These are phyloP conservation scores for Pseudonitzschia multiseries DNA, from an alignment of 108 stramenopile genomes.

Conservation along the genomic window DNA sequence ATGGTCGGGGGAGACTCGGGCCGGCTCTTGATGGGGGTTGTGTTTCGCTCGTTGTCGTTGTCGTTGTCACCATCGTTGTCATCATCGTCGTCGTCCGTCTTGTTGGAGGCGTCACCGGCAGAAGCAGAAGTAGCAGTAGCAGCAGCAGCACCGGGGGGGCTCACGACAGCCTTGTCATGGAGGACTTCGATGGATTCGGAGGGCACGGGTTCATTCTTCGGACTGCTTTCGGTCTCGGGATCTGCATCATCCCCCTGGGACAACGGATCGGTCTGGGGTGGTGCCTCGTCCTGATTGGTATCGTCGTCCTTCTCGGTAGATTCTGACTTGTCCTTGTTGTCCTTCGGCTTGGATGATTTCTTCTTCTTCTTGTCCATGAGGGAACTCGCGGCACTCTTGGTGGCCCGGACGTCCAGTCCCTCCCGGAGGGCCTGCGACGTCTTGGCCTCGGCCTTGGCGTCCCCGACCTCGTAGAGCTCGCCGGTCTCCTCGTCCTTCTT, in stretches of 20 bases:
- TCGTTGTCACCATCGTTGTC: no score
- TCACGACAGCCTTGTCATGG: conserved; percentile 15
- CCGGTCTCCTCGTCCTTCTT: conserved; percentile 79
- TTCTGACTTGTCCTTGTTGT: background rate
- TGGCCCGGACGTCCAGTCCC: conserved; percentile 84
- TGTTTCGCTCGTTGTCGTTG: background rate
- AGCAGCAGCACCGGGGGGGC: conserved; percentile 1
- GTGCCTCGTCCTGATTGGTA: conserved; percentile 7
- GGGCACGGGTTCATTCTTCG: background rate
- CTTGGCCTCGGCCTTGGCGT: conserved; percentile 88
- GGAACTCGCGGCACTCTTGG: conserved; percentile 56
- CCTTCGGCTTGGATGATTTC: conserved; percentile 16
- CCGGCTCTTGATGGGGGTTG: background rate
- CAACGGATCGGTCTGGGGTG: background rate
- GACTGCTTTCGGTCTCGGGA: background rate
- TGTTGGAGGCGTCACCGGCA: no score
- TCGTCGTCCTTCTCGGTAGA: conserved; percentile 27
- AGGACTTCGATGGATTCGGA: background rate
- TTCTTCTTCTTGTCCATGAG: conserved; percentile 57
- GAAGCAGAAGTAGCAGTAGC: no score
- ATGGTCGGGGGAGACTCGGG: conserved; percentile 39
- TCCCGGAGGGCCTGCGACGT: conserved; percentile 85
- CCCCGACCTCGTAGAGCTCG: conserved; percentile 79
- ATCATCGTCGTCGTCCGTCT: no score
- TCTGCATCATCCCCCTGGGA: conserved; percentile 13